Evolutionary conservation across 345 rosid species (phyloP), one percentile per base, ranked within the genome.

Genomic region (Mangifera indica): DNA sequence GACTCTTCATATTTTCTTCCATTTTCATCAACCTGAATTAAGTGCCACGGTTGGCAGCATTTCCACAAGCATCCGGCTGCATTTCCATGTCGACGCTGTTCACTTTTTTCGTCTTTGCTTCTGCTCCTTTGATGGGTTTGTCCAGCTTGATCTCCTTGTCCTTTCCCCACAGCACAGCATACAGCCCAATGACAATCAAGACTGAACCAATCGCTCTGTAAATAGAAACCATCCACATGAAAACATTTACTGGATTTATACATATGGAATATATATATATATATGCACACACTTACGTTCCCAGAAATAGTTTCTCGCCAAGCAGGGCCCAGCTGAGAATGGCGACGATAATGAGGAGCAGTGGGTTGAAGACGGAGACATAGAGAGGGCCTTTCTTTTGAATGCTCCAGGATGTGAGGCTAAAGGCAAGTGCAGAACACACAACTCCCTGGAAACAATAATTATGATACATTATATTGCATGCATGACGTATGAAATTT

Each of bases 131-230:
- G 18, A 32, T 57, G 18, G 1, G 24, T 7, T 10, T 5, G 10
- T 58, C 49, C 34, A 2, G 10, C 18, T 72, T 82, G 37, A 55
- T 37, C 79, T 95, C 99, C 79, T 66, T 85, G 52, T 87, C 89
- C 74, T 92, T 95, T 17, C 98, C 99, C 98, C 98, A 95, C 7
- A 95, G 82, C 46, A 95, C 99, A 0, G 83, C 84, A 40, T 91
- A 92, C 2, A 91, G 85, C 8, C 99, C 99, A 7, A 61, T 79
- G 37, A 94, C 81, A 9, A 94, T 92, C 80, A 94, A 74, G 20
- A 83, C 58, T 1, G 98, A 90, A 51, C 99, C 98, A 67, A 89
- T 48, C 65, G 77, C 80, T 61, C 98, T 94, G 17, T 44, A 22
- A 14, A n/a, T n/a, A n/a, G n/a, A n/a, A n/a, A 63, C 10, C 67